These are phyloP conservation scores for Pichia sp. DNA, from an alignment of 1,139 yeast genomes.

Conservation along the genomic window DNA sequence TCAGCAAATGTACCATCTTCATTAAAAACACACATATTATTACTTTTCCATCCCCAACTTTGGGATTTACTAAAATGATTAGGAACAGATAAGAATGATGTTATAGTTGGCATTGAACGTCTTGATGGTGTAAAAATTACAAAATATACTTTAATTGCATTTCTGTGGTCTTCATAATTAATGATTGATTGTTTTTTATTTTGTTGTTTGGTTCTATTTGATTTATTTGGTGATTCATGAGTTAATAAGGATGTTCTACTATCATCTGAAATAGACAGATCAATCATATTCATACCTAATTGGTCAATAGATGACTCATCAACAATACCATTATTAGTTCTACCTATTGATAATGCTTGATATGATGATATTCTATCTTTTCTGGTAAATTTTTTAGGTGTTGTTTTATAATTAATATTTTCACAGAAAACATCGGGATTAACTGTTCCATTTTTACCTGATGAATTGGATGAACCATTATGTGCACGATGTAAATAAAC, in stretches of 20 bases:
- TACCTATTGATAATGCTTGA: background rate
- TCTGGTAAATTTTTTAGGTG: slow-evolving; percentile 18
- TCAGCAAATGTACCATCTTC: slow-evolving; percentile 39
- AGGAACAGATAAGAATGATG: slow-evolving; percentile 47
- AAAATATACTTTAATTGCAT: slow-evolving; percentile 42
- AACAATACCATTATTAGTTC: background rate
- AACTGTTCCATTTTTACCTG: slow-evolving; percentile 32
- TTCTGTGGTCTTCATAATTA: slow-evolving; percentile 40
- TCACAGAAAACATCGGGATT: slow-evolving; percentile 32
- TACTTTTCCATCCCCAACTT: slow-evolving; percentile 55
- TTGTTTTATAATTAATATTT: slow-evolving; percentile 22
- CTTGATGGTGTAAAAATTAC: slow-evolving; percentile 47
- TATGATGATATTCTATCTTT: slow-evolving; percentile 4
- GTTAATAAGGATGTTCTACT: background rate
- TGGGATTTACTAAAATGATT: slow-evolving; percentile 45
- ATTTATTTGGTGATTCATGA: background rate
- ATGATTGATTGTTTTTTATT: slow-evolving; percentile 24
- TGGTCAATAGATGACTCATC: slow-evolving; percentile 12
- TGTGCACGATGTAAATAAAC: slow-evolving; percentile 47
- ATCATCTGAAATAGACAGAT: slow-evolving; percentile 10
- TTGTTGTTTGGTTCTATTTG: background rate
- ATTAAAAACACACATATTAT: slow-evolving; percentile 42
- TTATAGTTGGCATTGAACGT: slow-evolving; percentile 37
- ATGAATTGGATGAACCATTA: slow-evolving; percentile 28
- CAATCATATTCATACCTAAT: slow-evolving; percentile 8